phyloP scores from a whole-genome alignment of 2,329 filamentous ascomycete genomes.

The Didymella pomorum region DNA sequence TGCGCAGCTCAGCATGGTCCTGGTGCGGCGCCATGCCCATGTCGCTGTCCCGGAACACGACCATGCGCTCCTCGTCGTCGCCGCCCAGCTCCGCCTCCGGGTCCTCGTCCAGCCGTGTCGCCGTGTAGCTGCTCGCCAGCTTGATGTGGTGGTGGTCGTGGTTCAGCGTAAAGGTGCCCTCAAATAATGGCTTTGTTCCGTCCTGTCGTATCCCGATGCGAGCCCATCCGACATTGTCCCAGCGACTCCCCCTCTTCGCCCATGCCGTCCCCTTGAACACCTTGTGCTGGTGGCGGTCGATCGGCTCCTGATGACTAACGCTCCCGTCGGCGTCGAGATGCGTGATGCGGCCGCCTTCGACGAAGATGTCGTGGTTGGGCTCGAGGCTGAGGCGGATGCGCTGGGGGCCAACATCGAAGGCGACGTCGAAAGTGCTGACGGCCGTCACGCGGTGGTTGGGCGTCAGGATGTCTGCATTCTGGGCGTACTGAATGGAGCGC shows the following conservation, averaged over 20 bases:
- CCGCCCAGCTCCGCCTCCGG: slow-evolving; percentile 65
- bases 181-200: slow-evolving; percentile 80
- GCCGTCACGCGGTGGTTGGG: slow-evolving; percentile 81
- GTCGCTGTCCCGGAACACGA: slow-evolving; percentile 92
- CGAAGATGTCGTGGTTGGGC: slow-evolving; percentile 90
- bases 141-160: slow-evolving; percentile 89
- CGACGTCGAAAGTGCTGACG: slow-evolving; percentile 82
- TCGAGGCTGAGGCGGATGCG: slow-evolving; percentile 81
- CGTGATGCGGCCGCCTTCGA: slow-evolving; percentile 75
- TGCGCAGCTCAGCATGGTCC: slow-evolving; percentile 71
- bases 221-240: slow-evolving; percentile 87
- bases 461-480: slow-evolving; percentile 79
- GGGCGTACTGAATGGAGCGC: slow-evolving; percentile 73
- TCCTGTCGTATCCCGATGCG: slow-evolving; percentile 80
- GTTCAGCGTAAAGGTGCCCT: slow-evolving; percentile 84
- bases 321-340: slow-evolving; percentile 77
- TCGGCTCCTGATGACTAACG: slow-evolving; percentile 69
- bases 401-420: slow-evolving; percentile 73
- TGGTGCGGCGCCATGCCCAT: slow-evolving; percentile 57
- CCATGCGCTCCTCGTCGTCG: slow-evolving; percentile 76
- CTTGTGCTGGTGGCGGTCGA: slow-evolving; percentile 77
- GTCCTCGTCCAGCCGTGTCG: slow-evolving; percentile 73
- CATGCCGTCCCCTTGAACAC: slow-evolving; percentile 85
- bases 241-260: slow-evolving; percentile 77
- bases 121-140: slow-evolving; percentile 74